These are phyloP conservation scores for Pyrenophora teres DNA, from an alignment of 2,329 filamentous ascomycete species.

Conservation along the genomic window DNA sequence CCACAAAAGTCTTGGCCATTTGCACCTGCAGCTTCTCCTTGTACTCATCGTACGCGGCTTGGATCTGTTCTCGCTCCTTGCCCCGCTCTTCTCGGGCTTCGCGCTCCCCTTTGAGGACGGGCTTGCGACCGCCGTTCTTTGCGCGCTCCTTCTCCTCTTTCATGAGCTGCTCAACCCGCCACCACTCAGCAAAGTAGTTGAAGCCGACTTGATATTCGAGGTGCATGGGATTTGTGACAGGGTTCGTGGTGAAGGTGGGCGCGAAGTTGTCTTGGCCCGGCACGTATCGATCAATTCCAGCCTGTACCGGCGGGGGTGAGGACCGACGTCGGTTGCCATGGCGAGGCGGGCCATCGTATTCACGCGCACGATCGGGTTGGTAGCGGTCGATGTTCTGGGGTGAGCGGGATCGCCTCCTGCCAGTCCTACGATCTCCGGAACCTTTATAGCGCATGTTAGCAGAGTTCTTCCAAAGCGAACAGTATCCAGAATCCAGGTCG, in stretches of 20 bases:
- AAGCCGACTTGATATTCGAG: slow-evolving; percentile 82
- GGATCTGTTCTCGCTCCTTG: slow-evolving; percentile 78
- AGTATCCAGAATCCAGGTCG: background rate
- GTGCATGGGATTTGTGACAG: slow-evolving; percentile 71
- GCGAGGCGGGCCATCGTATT: slow-evolving; percentile 66
- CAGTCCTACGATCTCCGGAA: slow-evolving; percentile 38
- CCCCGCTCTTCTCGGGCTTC: slow-evolving; percentile 75
- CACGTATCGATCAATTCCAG: slow-evolving; percentile 83
- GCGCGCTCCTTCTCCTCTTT: slow-evolving; percentile 78
- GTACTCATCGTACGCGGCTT: slow-evolving; percentile 68
- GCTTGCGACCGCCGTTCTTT: slow-evolving; percentile 70
- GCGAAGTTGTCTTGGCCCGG: slow-evolving; percentile 69
- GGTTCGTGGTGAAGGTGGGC: slow-evolving; percentile 63
- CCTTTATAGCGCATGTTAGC: slow-evolving; percentile 17
- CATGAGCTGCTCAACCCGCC: slow-evolving; percentile 79
- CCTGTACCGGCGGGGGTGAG: slow-evolving; percentile 63
- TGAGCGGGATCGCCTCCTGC: slow-evolving; percentile 68
- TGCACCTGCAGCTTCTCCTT: slow-evolving; percentile 68
- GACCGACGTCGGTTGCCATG: slow-evolving; percentile 66
- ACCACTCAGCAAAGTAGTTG: slow-evolving; percentile 86
- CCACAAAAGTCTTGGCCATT: slow-evolving; percentile 88
- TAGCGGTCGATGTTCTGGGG: slow-evolving; percentile 75
- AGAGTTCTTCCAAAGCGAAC: background rate
- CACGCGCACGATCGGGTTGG: slow-evolving; percentile 71
- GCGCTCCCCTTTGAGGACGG: slow-evolving; percentile 66